Evolutionary conservation across 208 protist genomes (phyloP), one percentile per base, ranked within the genome.

Genomic region (Giardia duodenalis): DNA sequence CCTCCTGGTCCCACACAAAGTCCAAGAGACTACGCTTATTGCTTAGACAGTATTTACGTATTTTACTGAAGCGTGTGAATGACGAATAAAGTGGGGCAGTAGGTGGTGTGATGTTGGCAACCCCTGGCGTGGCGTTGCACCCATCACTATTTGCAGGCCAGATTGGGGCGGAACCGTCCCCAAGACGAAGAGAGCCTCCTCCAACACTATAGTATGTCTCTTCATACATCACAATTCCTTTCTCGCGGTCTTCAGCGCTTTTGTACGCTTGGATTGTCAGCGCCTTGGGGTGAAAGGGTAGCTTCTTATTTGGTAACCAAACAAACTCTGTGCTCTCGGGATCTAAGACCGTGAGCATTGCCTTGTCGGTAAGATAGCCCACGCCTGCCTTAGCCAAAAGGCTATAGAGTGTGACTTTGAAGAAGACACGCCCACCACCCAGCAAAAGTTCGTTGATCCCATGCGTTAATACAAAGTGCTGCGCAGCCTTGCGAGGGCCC

Each of bases 281-380:
- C 1, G 44, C 88, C 2, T 91, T 91, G 44, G 88, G 44, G n/a
- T 91, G 88, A 2, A 4, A 1, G 4, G 44, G 44, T 30, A 91
- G 45, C 10, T 45, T 1, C 19, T 47, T 1, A 42, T 46, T 45
- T 45, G 45, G n/a, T 43, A 47, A 2, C 88, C 88, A 91, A 1
- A n/a, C n/a, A 2, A 91, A 47, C 42, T 89, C 4, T 4, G 19
- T 45, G 19, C 42, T 45, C 4, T 91, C n/a, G 30, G 57, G 57
- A 10, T 30, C 57, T 22, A 93, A 45, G 19, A 76, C 67, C 22
- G 88, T 0, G 1, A 90, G 0, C 46, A 93, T 93, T 19, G 92
- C 92, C 2, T 44, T 22, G 44, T 93, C 92, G 10, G 92, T 93
- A 19, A 10, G n/a, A 93, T 93, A 76, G 30, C 92, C 92, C 0